Conservation (phyloP, 352 stramenopile species). For the Globisporangium parvum region DNA sequence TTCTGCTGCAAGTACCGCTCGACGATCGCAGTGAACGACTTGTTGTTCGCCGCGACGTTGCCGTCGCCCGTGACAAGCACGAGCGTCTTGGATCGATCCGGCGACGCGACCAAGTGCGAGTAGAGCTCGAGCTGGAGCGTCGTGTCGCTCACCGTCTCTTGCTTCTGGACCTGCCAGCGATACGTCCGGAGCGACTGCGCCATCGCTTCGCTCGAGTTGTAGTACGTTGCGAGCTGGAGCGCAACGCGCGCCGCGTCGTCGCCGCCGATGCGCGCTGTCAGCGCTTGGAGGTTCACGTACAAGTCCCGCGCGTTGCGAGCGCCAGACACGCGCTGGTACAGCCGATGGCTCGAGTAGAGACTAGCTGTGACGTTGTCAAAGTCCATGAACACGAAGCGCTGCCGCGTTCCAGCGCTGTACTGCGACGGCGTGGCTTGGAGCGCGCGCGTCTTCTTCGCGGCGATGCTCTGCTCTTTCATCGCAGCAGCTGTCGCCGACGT, state of each 20-base stretch:
- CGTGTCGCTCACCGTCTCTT: constrained; percentile 24
- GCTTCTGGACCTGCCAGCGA: constrained; percentile 22
- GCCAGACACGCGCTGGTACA: constrained; percentile 22
- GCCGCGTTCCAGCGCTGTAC: constrained; percentile 13
- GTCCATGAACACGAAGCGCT: constrained; percentile 37
- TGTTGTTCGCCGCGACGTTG: constrained; percentile 25
- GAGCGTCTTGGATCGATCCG: constrained; percentile 26
- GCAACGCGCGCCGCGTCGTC: constrained; percentile 8
- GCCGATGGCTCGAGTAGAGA: constrained; percentile 18
- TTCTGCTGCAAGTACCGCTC: constrained; percentile 24
- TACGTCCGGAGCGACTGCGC: constrained; percentile 16
- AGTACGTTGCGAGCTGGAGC: constrained; percentile 22
- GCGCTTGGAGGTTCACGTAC: constrained; percentile 24
- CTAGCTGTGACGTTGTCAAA: constrained; percentile 32
- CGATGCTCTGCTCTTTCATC: too few relatives aligned
- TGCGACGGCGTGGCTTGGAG: constrained; percentile 13
- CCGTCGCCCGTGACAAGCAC: constrained; percentile 36
- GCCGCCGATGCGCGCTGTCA: constrained; percentile 23
- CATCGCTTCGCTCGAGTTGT: constrained; percentile 22
- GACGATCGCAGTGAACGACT: constrained; percentile 25
- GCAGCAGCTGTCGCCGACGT: too few relatives aligned
- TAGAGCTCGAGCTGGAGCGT: constrained; percentile 29
- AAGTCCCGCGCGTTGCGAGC: constrained; percentile 22
- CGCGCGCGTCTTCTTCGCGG: background rate
- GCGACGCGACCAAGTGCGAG: constrained; percentile 17